These are phyloP conservation scores for Asterella californica DNA, from an alignment of 225 moss, liverwort and hornwort species.

Conservation along the genomic window DNA sequence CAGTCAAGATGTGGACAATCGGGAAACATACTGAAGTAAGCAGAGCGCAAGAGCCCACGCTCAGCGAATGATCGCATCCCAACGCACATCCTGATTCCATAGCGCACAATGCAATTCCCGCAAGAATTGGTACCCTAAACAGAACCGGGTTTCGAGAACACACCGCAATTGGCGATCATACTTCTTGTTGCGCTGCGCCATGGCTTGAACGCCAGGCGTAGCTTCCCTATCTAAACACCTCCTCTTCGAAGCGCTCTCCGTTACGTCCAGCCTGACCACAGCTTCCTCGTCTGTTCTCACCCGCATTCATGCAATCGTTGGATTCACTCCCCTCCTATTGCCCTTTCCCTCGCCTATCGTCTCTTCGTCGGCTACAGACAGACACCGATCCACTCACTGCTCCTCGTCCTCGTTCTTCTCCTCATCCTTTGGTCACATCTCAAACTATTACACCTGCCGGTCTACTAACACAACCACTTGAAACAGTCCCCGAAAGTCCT, in stretches of 20 bases:
- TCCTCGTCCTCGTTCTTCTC: too few species aligned
- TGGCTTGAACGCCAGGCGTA: conserved; percentile 61
- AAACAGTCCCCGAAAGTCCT: too few species aligned
- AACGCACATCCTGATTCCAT: background rate
- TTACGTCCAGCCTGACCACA: conserved; percentile 45
- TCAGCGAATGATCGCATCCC: background rate
- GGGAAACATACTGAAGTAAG: background rate
- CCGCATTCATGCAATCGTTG: conserved; percentile 52
- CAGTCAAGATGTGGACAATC: background rate
- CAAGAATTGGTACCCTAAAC: background rate
- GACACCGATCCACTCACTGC: too few species aligned
- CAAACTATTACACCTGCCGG: too few species aligned
- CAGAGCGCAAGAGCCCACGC: background rate
- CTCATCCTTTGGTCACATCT: too few species aligned
- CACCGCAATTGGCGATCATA: conserved; percentile 99
- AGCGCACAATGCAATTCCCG: background rate
- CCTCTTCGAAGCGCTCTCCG: conserved; percentile 53
- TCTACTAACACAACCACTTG: too few species aligned
- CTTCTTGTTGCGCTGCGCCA: conserved; percentile 92
- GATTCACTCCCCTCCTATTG: background rate
- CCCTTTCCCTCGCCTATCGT: background rate
- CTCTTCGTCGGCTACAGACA: too few species aligned
- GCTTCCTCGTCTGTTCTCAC: conserved; percentile 44
- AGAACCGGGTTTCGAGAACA: background rate
- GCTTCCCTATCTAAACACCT: conserved; percentile 46